Percentiles rank a stretch among this genome's conserved stretches.
These are phyloP conservation scores for Saccharomycopsis sp. DNA, from an alignment of 805 yeast genomes.

Conservation along the genomic window DNA sequence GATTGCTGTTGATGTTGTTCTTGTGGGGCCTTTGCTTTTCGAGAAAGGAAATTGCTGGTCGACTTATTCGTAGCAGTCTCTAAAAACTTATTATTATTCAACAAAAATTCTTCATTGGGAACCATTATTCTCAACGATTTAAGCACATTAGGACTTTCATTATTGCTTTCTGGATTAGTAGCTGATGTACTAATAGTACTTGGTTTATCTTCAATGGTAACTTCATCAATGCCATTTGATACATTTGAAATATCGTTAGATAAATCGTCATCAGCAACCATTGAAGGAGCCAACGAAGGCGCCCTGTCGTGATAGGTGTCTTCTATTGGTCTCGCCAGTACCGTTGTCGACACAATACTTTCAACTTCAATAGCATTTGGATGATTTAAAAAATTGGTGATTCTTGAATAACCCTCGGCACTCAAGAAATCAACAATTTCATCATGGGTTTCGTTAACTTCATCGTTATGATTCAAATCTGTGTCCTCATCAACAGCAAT, in stretches of 20 bases:
- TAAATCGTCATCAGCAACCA: not conserved
- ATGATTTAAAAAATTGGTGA: slow-evolving; percentile 12
- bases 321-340: too few relatives aligned
- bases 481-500: slow-evolving; percentile 10
- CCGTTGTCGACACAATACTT: too few relatives aligned
- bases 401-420: slow-evolving; percentile 18
- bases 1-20: too few relatives aligned
- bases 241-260: not conserved
- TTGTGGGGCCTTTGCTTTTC: not conserved
- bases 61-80: slow-evolving; percentile 19
- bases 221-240: not conserved
- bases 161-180: not conserved
- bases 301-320: not conserved
- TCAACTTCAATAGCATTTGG: not conserved
- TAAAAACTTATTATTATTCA: slow-evolving; percentile 18
- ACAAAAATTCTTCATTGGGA: slow-evolving; percentile 12
- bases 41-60: slow-evolving; percentile 1
- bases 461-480: slow-evolving; percentile 1
- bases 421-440: slow-evolving; percentile 12
- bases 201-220: not conserved
- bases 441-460: too few relatives aligned
- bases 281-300: not conserved
- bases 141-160: not conserved
- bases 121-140: slow-evolving; percentile 1
- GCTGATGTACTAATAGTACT: not conserved